Conservation (phyloP, 2,329 filamentous ascomycete species). For the Aspergillus eucalypticola region DNA sequence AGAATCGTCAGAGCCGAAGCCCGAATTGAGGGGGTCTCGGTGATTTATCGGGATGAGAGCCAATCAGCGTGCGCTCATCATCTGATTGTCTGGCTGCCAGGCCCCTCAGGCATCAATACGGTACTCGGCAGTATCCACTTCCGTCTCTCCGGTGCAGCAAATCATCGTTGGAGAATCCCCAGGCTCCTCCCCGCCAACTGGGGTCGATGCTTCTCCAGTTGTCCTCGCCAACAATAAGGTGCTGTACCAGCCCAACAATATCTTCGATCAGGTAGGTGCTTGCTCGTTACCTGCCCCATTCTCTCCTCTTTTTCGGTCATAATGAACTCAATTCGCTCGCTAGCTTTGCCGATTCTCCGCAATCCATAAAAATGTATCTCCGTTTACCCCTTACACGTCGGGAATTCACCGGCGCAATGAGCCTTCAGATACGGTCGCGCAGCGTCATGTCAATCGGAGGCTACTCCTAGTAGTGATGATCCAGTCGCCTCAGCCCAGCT, state of each 20-base stretch:
- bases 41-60: conserved; percentile 30
- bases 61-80: conserved; percentile 23
- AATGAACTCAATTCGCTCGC: background rate
- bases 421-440: conserved; percentile 10
- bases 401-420: conserved; percentile 26
- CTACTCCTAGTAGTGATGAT: too few relatives aligned
- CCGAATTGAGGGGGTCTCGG: conserved; percentile 19
- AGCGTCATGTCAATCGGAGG: conserved; percentile 1
- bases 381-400: conserved; percentile 15
- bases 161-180: background rate
- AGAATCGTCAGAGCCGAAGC: background rate
- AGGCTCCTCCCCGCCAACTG: background rate
- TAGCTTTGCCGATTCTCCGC: background rate
- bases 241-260: background rate
- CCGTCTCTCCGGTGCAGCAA: background rate
- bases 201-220: background rate
- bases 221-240: background rate
- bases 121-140: background rate
- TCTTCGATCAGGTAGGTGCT: background rate
- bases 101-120: background rate
- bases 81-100: conserved; percentile 17
- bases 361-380: background rate
- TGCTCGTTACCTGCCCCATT: background rate
- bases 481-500: too few relatives aligned
- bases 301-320: background rate